Evolutionary conservation across 805 yeast species (phyloP), one percentile per base, ranked within the genome.

Genomic region (Phaffomyces antillensis): DNA sequence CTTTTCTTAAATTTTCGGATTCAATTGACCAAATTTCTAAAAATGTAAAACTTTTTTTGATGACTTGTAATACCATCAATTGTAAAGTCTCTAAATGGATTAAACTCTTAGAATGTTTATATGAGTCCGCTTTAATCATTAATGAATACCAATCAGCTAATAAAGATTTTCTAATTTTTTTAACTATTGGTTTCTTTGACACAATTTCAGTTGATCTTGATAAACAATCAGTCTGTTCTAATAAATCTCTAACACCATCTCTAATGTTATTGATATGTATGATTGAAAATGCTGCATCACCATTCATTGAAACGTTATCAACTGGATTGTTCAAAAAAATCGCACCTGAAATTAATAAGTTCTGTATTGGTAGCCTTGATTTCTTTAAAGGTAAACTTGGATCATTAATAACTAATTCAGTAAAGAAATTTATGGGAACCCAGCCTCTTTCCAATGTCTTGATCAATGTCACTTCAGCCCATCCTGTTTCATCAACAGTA

Each of bases 371-470:
- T n/a, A 58, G 59, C 46, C 76, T 68, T n/a, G 76, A 47, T 28
- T 36, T 47, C 25, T 39, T 18, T 10, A 42, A 33, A 43, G 48
- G 42, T 30, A 28, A 37, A 12, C 10, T 37, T 17, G n/a, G 12
- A 4, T 50, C 55, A 11, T 62, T 59, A 11, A 61, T 62, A 5
- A 79, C 55, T 5, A 67, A 59, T 47, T 68, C 71, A 6, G 80
- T 65, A 55, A 85, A 86, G 63, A 83, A 86, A 58, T 85, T 86
- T 73, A 86, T 81, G 4, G 95, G 95, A 16, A 85, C 86, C 95
- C 95, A 86, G 16, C 95, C 95, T 50, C 88, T 66, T 53, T 73
- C 72, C 42, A 81, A 66, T 13, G 80, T 69, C 45, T 77, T 80
- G 9, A 85, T 63, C 34, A 84, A 57, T 0, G 90, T 85, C 3